A percentile compares a stretch with the other conserved stretches of the same genome.
These are phyloP conservation scores for Kazachstania taianensis DNA, from an alignment of 805 yeast species.

Conservation along the genomic window DNA sequence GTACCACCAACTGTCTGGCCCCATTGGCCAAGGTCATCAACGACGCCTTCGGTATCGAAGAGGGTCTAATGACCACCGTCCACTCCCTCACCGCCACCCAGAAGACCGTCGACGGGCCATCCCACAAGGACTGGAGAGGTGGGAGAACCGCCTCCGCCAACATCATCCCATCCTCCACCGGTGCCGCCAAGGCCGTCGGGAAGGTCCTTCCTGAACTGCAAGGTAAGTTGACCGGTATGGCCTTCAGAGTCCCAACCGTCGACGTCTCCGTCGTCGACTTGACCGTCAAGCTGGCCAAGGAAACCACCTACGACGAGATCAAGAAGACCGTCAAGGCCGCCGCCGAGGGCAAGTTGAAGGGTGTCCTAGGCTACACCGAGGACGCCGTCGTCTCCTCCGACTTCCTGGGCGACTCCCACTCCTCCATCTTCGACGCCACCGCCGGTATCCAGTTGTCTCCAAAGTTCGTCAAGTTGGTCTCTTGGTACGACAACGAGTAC, in stretches of 20 bases:
- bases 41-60: constrained; percentile 57
- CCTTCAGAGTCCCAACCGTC: constrained; percentile 64
- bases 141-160: constrained; percentile 69
- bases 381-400: constrained; percentile 62
- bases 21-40: constrained; percentile 61
- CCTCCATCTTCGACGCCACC: constrained; percentile 57
- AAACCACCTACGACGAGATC: constrained; percentile 54
- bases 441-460: constrained; percentile 65
- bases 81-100: constrained; percentile 65
- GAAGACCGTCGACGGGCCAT: constrained; percentile 67
- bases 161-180: constrained; percentile 66
- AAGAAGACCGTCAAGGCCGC: constrained; percentile 49
- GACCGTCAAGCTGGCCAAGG: constrained; percentile 50
- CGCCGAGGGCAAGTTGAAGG: constrained; percentile 49
- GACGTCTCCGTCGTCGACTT: constrained; percentile 65
- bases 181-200: constrained; percentile 72
- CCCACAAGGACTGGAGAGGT: constrained; percentile 75
- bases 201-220: constrained; percentile 60
- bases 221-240: constrained; percentile 66
- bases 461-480: constrained; percentile 56
- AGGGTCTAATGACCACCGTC: constrained; percentile 66
- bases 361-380: constrained; percentile 58
- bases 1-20: constrained; percentile 68
- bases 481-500: constrained; percentile 69
- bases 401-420: constrained; percentile 51